Conservation (phyloP, 257 asterid genomes). For the Solanum neorickii region DNA sequence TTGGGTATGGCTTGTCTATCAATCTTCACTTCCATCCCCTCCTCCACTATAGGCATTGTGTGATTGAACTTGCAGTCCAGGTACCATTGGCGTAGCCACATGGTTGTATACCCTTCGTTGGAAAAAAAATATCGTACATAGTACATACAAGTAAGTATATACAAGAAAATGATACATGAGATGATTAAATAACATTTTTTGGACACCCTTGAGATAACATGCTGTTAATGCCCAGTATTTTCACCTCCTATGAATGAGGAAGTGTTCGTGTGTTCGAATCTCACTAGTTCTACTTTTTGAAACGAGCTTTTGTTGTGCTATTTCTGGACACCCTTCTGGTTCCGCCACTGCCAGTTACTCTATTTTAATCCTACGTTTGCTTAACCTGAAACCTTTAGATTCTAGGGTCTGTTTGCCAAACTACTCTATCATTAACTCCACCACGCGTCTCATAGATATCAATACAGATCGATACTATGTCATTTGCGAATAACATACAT, state of each 20-base stretch:
- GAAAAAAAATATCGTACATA: no score
- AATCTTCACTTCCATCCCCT: neutral
- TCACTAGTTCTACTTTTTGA: no score
- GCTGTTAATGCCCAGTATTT: no score
- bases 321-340: no score
- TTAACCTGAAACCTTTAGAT: neutral
- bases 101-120: no score
- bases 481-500: neutral
- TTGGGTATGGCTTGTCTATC: neutral
- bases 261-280: no score
- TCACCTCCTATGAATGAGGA: no score
- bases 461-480: neutral
- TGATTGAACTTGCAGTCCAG: neutral
- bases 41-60: neutral
- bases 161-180: no score
- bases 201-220: no score
- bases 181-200: no score
- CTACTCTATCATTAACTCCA: neutral
- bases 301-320: no score
- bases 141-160: no score
- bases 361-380: neutral
- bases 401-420: neutral
- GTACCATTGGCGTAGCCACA: neutral
- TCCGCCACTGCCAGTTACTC: neutral
- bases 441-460: neutral